Percentiles rank a stretch among this genome's conserved stretches.
phyloP scores from a whole-genome alignment of 441 rosid genomes.

The Jatropha podagrica region DNA sequence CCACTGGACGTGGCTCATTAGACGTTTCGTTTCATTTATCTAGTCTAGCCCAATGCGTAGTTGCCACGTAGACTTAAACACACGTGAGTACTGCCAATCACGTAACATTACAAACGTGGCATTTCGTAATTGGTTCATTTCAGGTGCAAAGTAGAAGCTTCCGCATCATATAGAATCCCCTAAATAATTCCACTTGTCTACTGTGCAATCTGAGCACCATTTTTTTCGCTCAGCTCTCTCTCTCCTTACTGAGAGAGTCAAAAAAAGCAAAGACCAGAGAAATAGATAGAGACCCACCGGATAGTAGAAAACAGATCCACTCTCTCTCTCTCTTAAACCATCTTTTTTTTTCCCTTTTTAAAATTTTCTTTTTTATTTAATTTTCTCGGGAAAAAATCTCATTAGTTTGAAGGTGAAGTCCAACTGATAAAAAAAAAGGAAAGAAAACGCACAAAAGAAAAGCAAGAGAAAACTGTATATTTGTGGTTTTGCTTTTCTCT shows the following conservation, averaged over 20 bases:
- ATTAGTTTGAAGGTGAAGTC: neutral
- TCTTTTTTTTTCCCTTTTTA: conserved; percentile 15
- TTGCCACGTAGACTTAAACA: conserved; percentile 6
- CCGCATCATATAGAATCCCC: neutral
- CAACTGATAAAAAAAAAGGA: neutral
- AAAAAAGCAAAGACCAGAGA: neutral
- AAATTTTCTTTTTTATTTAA: neutral
- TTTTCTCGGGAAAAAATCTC: neutral
- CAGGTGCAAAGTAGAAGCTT: neutral
- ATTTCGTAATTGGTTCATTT: neutral
- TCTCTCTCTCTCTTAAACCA: conserved; percentile 15
- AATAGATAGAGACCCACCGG: conserved; percentile 13
- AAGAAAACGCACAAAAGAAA: neutral
- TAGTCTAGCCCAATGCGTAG: neutral
- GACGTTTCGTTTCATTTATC: too few species aligned
- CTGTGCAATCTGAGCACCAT: neutral
- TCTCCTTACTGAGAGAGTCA: neutral
- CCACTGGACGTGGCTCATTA: neutral
- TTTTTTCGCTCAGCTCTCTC: neutral
- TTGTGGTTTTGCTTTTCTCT: conserved; percentile 23
- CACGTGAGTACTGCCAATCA: neutral
- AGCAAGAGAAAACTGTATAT: conserved; percentile 8
- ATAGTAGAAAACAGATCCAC: conserved; percentile 27
- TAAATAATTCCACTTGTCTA: conserved; percentile 4
- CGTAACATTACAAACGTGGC: conserved; percentile 3